phyloP scores from a whole-genome alignment of 1,139 yeast species.

The Blastobotrys petasosporus region DNA sequence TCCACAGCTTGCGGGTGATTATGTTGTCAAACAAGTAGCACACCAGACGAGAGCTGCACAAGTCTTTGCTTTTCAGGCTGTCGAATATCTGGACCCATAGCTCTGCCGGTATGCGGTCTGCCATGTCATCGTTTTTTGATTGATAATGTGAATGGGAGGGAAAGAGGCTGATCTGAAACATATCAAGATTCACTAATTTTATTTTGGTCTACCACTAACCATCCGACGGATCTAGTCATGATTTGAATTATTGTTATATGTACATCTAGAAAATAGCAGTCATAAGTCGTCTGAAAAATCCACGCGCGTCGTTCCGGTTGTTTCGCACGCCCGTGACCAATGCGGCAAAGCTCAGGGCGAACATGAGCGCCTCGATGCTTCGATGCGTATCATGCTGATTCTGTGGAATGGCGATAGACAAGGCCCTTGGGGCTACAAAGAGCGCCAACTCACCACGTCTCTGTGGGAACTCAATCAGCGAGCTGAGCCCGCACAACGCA shows the following conservation, averaged over 20 bases:
- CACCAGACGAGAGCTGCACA: background rate
- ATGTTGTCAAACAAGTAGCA: conserved; percentile 2
- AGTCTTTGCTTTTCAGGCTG: background rate
- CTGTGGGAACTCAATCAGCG: conserved; percentile 35
- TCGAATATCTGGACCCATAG: conserved; percentile 7
- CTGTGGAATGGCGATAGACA: conserved; percentile 34
- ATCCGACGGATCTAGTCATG: too few relatives aligned
- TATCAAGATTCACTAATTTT: too few relatives aligned
- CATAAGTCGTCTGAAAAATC: conserved; percentile 21
- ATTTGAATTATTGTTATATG: background rate
- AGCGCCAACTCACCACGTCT: conserved; percentile 41
- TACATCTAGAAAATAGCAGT: conserved; percentile 17
- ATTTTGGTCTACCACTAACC: too few relatives aligned
- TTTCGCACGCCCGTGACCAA: conserved; percentile 21
- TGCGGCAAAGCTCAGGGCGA: conserved; percentile 36
- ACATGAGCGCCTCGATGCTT: conserved; percentile 28
- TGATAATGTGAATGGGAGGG: too few relatives aligned
- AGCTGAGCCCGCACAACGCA: conserved; percentile 36
- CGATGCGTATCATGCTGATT: conserved; percentile 23
- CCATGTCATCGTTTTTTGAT: background rate
- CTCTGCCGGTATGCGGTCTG: conserved; percentile 2
- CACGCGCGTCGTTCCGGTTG: conserved; percentile 18
- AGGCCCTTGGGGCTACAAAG: conserved; percentile 39
- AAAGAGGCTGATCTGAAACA: too few relatives aligned
- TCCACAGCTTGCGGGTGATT: conserved; percentile 4